phyloP scores from a whole-genome alignment of 129 eudicot genomes.

The Helianthus tuberosus region DNA sequence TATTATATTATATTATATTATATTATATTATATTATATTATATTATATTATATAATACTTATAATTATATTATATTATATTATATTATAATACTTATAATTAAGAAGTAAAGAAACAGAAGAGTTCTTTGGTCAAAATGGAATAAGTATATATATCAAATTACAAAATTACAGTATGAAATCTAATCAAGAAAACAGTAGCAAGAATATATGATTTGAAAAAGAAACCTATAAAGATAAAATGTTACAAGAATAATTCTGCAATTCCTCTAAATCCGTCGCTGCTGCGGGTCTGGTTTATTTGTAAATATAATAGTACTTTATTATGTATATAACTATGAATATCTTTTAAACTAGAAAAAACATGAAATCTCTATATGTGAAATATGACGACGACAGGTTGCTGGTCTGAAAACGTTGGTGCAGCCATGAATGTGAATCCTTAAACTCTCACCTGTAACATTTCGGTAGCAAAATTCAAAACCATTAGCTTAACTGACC shows the following conservation, averaged over 20 bases:
- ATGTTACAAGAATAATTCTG: conserved; percentile 15
- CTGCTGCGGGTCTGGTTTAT: conserved; percentile 11
- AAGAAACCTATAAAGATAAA: conserved; percentile 7
- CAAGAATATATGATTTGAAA: not conserved
- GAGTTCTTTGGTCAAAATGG: not conserved
- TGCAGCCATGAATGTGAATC: conserved; percentile 35
- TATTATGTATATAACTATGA: conserved; percentile 25
- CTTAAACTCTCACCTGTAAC: conserved; percentile 32
- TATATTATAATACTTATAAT: not conserved
- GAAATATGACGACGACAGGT: conserved; percentile 22
- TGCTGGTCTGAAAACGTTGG: conserved; percentile 23
- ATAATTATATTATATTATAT: not conserved
- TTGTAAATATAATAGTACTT: not conserved
- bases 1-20: not conserved
- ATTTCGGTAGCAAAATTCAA: conserved; percentile 11
- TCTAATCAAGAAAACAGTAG: not conserved
- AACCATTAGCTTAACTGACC: conserved; percentile 18
- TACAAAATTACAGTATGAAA: not conserved
- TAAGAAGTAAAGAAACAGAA: not conserved
- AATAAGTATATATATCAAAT: not conserved
- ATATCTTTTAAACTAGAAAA: conserved; percentile 6
- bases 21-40: not conserved
- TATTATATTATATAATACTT: not conserved
- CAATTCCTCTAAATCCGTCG: not conserved
- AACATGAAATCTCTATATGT: conserved; percentile 16